Evolutionary conservation across 2,329 filamentous ascomycete species (phyloP).

Genomic region (Scytalidium sp.): DNA sequence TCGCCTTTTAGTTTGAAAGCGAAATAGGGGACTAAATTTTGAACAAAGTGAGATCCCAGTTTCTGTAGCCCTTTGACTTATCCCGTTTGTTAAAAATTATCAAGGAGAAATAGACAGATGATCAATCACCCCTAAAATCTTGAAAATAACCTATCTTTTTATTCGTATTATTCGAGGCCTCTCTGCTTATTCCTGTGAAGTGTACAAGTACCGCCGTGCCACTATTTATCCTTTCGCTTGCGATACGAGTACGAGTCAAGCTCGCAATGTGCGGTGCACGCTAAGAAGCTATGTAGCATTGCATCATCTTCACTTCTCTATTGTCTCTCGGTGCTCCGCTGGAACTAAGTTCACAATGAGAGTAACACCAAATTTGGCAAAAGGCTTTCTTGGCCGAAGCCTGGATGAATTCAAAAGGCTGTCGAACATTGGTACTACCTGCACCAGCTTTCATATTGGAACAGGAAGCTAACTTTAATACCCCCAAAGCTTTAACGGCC

Average conservation of each 20-base stretch:
- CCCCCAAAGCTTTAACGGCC: slow-evolving; percentile 57
- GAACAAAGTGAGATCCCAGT: no score
- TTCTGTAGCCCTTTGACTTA: no score
- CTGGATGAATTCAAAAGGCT: slow-evolving; percentile 58
- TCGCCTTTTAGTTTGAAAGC: no score
- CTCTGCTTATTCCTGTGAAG: no score
- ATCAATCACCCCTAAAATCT: no score
- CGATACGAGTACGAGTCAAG: background rate
- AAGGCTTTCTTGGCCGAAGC: slow-evolving; percentile 56
- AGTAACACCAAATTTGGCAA: slow-evolving; percentile 41
- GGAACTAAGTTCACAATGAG: slow-evolving; percentile 40
- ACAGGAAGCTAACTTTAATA: slow-evolving; percentile 9
- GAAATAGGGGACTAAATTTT: no score
- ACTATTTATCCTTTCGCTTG: background rate
- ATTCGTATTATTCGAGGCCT: no score
- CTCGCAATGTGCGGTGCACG: no score
- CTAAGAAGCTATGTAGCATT: background rate
- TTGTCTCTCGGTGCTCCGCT: background rate
- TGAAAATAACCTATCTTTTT: no score
- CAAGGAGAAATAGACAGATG: no score
- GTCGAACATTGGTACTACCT: slow-evolving; percentile 49
- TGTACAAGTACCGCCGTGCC: no score
- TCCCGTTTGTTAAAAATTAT: no score
- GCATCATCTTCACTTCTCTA: background rate
- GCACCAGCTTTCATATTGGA: background rate